These are phyloP conservation scores for Plasmodium berghei DNA, from an alignment of 169 alveolate genomes.

Conservation along the genomic window DNA sequence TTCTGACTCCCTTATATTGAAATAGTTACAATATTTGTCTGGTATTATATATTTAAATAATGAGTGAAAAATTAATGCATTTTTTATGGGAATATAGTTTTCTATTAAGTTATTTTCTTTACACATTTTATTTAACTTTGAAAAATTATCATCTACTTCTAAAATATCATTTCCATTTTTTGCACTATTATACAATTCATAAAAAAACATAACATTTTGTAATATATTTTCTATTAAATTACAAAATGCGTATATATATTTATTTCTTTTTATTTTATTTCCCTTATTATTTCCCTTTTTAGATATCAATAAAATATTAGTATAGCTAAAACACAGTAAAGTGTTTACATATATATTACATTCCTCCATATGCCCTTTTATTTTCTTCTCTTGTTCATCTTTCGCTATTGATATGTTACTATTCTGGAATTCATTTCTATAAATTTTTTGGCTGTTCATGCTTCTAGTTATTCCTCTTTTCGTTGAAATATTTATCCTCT, in stretches of 20 bases:
- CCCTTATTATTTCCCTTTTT: slow-evolving; percentile 13
- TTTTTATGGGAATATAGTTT: slow-evolving; percentile 10
- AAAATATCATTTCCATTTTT: slow-evolving; percentile 22
- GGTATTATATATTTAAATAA: slow-evolving; percentile 38
- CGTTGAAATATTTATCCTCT: not conserved
- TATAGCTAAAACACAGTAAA: slow-evolving; percentile 14
- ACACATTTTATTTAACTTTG: slow-evolving; percentile 29
- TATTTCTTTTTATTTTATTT: slow-evolving; percentile 43
- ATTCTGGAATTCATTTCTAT: not conserved
- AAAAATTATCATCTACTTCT: slow-evolving; percentile 19
- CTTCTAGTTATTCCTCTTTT: not conserved
- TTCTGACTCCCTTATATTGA: slow-evolving; percentile 6
- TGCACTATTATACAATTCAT: slow-evolving; percentile 33
- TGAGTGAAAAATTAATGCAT: slow-evolving; percentile 30
- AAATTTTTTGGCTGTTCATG: not conserved
- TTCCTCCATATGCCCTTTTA: not conserved
- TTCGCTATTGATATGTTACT: not conserved
- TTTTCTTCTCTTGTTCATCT: not conserved
- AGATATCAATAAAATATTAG: slow-evolving; percentile 40
- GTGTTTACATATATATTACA: slow-evolving; percentile 42
- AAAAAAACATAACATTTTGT: slow-evolving; percentile 48
- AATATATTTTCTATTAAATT: slow-evolving; percentile 60
- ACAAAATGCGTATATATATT: slow-evolving; percentile 54
- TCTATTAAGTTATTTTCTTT: slow-evolving; percentile 54
- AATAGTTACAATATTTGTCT: slow-evolving; percentile 37